Conservation (phyloP, 106 monocot genomes). For the Dendrobium chrysotoxum region DNA sequence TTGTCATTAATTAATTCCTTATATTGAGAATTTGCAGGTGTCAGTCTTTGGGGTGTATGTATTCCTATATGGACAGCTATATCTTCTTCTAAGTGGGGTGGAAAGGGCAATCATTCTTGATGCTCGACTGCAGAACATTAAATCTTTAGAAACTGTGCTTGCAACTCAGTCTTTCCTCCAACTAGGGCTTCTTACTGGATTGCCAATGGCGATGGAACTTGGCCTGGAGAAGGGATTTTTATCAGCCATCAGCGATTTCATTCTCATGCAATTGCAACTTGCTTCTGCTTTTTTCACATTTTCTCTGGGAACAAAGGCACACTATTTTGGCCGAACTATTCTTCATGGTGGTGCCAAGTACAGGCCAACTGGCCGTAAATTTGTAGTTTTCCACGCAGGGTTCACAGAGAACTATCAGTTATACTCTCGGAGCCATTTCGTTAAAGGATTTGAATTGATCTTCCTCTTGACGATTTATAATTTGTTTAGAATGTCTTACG, state of each 20-base stretch:
- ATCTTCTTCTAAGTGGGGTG: slow-evolving; percentile 65
- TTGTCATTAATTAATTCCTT: not conserved
- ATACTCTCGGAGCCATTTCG: slow-evolving; percentile 89
- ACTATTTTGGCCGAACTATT: slow-evolving; percentile 70
- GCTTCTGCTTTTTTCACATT: slow-evolving; percentile 82
- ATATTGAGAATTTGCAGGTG: slow-evolving; percentile 37
- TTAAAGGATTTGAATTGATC: slow-evolving; percentile 78
- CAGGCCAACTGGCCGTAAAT: slow-evolving; percentile 60
- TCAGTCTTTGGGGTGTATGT: slow-evolving; percentile 58
- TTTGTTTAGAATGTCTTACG: slow-evolving; percentile 41
- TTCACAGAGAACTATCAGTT: slow-evolving; percentile 83
- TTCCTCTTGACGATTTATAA: slow-evolving; percentile 61
- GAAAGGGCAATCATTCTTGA: slow-evolving; percentile 42
- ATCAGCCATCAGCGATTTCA: slow-evolving; percentile 51
- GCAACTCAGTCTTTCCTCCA: slow-evolving; percentile 74
- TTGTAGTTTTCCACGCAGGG: slow-evolving; percentile 76
- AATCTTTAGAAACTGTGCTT: slow-evolving; percentile 74
- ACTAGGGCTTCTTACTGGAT: slow-evolving; percentile 66
- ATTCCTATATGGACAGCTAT: slow-evolving; percentile 69
- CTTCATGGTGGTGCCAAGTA: slow-evolving; percentile 83
- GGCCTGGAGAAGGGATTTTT: slow-evolving; percentile 71
- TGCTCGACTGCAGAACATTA: slow-evolving; percentile 42
- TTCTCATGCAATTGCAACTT: slow-evolving; percentile 77
- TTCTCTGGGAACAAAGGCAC: slow-evolving; percentile 75
- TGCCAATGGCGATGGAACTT: slow-evolving; percentile 84